A percentile compares a stretch with the other conserved stretches of the same genome.
Conservation (phyloP, 257 asterid genomes). For the Penstemon barbatus region DNA sequence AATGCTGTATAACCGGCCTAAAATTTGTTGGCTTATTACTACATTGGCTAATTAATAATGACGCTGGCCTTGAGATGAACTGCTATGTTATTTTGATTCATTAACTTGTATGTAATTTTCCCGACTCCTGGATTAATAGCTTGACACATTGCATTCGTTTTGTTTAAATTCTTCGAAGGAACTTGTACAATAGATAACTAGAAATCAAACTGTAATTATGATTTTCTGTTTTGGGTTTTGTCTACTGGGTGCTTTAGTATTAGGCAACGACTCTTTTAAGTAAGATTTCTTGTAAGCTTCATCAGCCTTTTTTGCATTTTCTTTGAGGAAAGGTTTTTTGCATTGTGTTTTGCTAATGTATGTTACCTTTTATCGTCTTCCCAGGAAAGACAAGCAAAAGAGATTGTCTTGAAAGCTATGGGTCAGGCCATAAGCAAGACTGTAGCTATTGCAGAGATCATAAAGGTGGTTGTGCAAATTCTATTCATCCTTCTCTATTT, state of each 20-base stretch:
- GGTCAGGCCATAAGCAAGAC: constrained; percentile 95
- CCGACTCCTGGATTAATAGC: neutral
- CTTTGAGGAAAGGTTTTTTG: neutral
- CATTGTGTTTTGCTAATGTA: neutral
- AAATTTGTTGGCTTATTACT: neutral
- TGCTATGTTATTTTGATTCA: neutral
- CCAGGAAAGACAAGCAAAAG: constrained; percentile 75
- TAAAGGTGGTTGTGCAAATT: constrained; percentile 51
- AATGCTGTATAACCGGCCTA: neutral
- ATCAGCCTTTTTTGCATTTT: neutral
- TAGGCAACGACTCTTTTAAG: neutral
- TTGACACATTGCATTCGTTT: neutral
- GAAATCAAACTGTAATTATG: neutral
- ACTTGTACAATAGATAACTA: neutral
- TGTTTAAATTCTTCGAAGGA: neutral
- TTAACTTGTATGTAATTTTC: neutral
- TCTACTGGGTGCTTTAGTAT: neutral
- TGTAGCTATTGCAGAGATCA: constrained; percentile 77
- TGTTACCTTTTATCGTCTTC: neutral
- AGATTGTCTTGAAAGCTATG: constrained; percentile 94
- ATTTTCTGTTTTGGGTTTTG: neutral
- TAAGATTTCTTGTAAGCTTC: neutral
- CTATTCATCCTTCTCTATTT: neutral
- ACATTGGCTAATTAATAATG: neutral
- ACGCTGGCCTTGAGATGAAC: neutral